Conservation (phyloP, 345 rosid species). For the Lumnitzera racemosa region DNA sequence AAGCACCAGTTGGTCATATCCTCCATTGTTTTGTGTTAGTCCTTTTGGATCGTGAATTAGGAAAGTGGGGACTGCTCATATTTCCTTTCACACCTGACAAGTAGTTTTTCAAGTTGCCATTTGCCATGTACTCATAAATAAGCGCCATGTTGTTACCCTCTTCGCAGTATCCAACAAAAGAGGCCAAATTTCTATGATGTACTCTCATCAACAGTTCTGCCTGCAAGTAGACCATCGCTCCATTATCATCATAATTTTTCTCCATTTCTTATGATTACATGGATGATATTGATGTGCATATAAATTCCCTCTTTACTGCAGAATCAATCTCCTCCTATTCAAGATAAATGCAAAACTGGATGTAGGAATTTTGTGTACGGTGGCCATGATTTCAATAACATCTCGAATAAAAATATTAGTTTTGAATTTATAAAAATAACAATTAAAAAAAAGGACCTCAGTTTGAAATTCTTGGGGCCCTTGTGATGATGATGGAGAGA, state of each 20-base stretch:
- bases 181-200: constrained; percentile 20
- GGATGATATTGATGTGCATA: neutral
- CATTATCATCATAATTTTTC: too few species aligned
- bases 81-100: constrained; percentile 12
- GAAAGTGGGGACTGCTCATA: too few species aligned
- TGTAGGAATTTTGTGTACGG: too few species aligned
- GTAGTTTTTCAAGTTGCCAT: constrained; percentile 13
- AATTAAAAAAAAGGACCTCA: constrained; percentile 11
- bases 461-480: constrained; percentile 21
- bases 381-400: neutral
- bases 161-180: constrained; percentile 21
- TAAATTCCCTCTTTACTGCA: too few species aligned
- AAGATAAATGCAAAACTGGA: too few species aligned
- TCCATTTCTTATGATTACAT: too few species aligned
- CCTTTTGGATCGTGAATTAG: neutral
- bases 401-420: neutral
- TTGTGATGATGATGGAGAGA: constrained; percentile 18
- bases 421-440: neutral
- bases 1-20: neutral
- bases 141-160: constrained; percentile 12
- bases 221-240: constrained; percentile 4
- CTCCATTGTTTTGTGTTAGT: neutral
- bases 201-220: constrained; percentile 16
- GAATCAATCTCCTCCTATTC: too few species aligned
- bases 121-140: constrained; percentile 18